Percentiles rank a stretch among this genome's conserved stretches.
phyloP scores from a whole-genome alignment of 2,329 filamentous ascomycete genomes.

The Cadophora sp. region DNA sequence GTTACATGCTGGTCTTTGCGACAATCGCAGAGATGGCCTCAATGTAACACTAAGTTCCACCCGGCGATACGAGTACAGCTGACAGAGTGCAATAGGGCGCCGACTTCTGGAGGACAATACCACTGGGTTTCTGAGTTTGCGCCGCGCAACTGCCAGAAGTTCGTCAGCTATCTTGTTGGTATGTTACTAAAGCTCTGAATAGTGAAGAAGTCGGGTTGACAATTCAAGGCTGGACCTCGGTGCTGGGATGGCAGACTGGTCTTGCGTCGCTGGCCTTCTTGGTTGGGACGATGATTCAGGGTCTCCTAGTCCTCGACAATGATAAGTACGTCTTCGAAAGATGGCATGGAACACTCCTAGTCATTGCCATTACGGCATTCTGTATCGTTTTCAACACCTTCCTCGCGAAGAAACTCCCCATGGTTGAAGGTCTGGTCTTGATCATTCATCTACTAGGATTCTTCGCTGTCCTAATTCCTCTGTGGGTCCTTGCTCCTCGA shows the following conservation, averaged over 20 bases:
- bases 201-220: not conserved
- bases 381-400: conserved; percentile 54
- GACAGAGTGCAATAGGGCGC: conserved; percentile 47
- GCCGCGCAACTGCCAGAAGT: conserved; percentile 54
- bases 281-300: conserved; percentile 53
- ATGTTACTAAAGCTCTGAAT: conserved; percentile 16
- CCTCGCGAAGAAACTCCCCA: conserved; percentile 48
- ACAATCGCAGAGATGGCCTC: conserved; percentile 41
- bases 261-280: conserved; percentile 50
- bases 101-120: conserved; percentile 63
- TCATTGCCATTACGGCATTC: conserved; percentile 51
- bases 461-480: conserved; percentile 50
- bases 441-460: conserved; percentile 55
- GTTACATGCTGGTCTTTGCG: conserved; percentile 37
- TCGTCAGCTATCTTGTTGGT: conserved; percentile 60
- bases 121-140: conserved; percentile 63
- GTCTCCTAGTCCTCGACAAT: conserved; percentile 47
- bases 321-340: conserved; percentile 45
- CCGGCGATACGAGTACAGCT: not conserved
- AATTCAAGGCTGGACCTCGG: conserved; percentile 51
- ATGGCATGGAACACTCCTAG: conserved; percentile 53
- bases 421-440: conserved; percentile 52
- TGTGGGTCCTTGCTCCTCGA: conserved; percentile 44
- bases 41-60: conserved; percentile 29
- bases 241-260: conserved; percentile 54